Percentiles rank a stretch among this genome's conserved stretches.
Evolutionary conservation across 352 stramenopile genomes (phyloP).

Genomic region (Globisporangium camurandrum): DNA sequence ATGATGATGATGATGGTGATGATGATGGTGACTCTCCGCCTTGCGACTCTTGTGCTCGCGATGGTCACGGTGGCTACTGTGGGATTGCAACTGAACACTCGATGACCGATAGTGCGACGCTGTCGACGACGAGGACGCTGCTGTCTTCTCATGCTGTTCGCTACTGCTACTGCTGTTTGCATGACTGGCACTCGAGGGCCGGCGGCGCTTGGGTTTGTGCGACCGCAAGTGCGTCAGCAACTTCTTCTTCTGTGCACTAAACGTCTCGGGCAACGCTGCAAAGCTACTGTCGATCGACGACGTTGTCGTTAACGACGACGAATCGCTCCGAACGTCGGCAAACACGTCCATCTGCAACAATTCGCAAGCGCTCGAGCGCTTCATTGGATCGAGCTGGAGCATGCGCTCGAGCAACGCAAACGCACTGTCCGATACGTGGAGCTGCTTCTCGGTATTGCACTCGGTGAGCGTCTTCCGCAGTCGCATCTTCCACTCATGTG

Average conservation of each 20-base stretch:
- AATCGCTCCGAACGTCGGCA: slow-evolving; percentile 21
- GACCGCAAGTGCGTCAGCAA: slow-evolving; percentile 44
- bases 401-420: slow-evolving; percentile 64
- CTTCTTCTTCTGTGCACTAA: slow-evolving; percentile 49
- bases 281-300: no score
- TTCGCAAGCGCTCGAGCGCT: slow-evolving; percentile 36
- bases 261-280: slow-evolving; percentile 32
- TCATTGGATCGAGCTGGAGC: slow-evolving; percentile 67
- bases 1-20: no score
- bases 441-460: slow-evolving; percentile 28
- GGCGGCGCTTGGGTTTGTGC: slow-evolving; percentile 21
- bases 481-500: slow-evolving; percentile 70
- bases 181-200: neutral
- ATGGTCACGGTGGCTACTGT: no score
- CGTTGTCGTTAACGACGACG: neutral
- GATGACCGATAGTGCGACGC: slow-evolving; percentile 10
- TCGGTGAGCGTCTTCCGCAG: slow-evolving; percentile 77
- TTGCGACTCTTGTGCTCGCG: slow-evolving; percentile 15
- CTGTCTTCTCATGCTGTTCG: neutral
- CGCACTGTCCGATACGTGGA: slow-evolving; percentile 42
- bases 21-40: slow-evolving; percentile 5
- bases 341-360: slow-evolving; percentile 61
- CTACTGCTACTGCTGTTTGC: no score
- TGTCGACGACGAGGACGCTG: slow-evolving; percentile 7
- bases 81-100: slow-evolving; percentile 10